These are phyloP conservation scores for Eutypella sp. DNA, from an alignment of 2,329 filamentous ascomycete genomes.

Conservation along the genomic window DNA sequence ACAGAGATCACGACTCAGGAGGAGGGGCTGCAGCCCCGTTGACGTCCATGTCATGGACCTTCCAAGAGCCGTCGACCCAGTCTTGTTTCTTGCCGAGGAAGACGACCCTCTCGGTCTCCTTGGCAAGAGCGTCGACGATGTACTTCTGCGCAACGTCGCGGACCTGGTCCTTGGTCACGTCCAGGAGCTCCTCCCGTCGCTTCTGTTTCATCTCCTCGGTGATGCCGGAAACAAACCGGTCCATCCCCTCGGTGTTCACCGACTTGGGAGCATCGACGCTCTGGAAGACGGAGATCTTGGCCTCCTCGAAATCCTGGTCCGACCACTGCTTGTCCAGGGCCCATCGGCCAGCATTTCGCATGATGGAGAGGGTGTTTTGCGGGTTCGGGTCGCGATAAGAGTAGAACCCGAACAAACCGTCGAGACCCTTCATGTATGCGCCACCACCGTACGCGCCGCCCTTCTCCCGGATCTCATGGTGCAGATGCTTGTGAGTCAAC, in stretches of 20 bases:
- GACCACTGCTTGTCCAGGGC: slow-evolving; percentile 78
- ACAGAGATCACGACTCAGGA: slow-evolving; percentile 11
- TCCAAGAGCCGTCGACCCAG: slow-evolving; percentile 73
- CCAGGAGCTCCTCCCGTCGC: slow-evolving; percentile 77
- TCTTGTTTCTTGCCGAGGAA: slow-evolving; percentile 80
- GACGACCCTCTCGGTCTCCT: slow-evolving; percentile 56
- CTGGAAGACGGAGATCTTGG: slow-evolving; percentile 94
- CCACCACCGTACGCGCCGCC: slow-evolving; percentile 94
- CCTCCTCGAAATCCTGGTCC: slow-evolving; percentile 84
- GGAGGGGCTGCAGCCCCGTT: slow-evolving; percentile 31
- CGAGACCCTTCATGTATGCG: slow-evolving; percentile 73
- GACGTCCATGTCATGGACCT: slow-evolving; percentile 68
- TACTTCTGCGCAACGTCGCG: slow-evolving; percentile 76
- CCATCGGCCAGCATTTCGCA: slow-evolving; percentile 77
- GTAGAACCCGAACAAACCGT: slow-evolving; percentile 89
- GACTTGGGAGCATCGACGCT: slow-evolving; percentile 81
- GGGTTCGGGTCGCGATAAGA: slow-evolving; percentile 97
- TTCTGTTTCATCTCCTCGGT: slow-evolving; percentile 85
- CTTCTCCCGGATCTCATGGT: slow-evolving; percentile 97
- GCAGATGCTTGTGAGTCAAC: slow-evolving; percentile 91
- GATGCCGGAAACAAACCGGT: slow-evolving; percentile 77
- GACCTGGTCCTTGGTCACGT: slow-evolving; percentile 78
- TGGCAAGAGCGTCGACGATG: slow-evolving; percentile 62
- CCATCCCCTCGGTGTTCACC: slow-evolving; percentile 84
- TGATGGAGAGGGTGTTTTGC: slow-evolving; percentile 78